phyloP scores from a whole-genome alignment of 257 asterid species.

The Apocynum venetum region DNA sequence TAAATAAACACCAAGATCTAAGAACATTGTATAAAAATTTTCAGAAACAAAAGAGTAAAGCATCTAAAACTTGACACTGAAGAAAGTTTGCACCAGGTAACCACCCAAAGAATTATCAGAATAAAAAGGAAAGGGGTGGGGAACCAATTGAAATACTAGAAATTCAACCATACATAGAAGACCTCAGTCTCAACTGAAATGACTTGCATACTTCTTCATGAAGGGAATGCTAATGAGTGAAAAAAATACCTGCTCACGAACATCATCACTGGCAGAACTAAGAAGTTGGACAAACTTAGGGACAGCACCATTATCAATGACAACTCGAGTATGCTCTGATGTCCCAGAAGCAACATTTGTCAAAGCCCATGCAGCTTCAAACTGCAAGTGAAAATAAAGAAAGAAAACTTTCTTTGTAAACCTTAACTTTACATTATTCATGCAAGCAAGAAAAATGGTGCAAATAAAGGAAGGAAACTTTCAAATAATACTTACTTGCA shows the following conservation, averaged over 20 bases:
- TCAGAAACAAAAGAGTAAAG: background rate
- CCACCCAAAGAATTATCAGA: background rate
- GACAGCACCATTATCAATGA: slow-evolving; percentile 82
- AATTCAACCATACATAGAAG: background rate
- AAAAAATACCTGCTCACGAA: slow-evolving; percentile 73
- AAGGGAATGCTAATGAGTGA: background rate
- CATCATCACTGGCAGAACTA: slow-evolving; percentile 82
- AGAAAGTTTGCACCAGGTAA: background rate
- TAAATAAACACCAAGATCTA: background rate
- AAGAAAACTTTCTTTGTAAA: background rate
- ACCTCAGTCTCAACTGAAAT: background rate
- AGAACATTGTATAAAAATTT: background rate
- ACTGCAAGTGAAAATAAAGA: slow-evolving; percentile 32
- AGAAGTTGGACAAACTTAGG: slow-evolving; percentile 76
- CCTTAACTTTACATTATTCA: background rate
- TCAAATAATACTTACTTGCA: slow-evolving; percentile 46
- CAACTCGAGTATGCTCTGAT: slow-evolving; percentile 85
- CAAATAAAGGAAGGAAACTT: background rate
- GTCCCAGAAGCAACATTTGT: slow-evolving; percentile 93
- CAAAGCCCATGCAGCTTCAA: slow-evolving; percentile 98
- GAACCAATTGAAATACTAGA: background rate
- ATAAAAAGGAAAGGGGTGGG: too few relatives aligned
- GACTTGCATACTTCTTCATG: too few relatives aligned
- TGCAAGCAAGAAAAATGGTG: background rate
- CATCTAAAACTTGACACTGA: background rate